phyloP scores from a whole-genome alignment of 2,329 filamentous ascomycete species.

The Xylaria sp. region DNA sequence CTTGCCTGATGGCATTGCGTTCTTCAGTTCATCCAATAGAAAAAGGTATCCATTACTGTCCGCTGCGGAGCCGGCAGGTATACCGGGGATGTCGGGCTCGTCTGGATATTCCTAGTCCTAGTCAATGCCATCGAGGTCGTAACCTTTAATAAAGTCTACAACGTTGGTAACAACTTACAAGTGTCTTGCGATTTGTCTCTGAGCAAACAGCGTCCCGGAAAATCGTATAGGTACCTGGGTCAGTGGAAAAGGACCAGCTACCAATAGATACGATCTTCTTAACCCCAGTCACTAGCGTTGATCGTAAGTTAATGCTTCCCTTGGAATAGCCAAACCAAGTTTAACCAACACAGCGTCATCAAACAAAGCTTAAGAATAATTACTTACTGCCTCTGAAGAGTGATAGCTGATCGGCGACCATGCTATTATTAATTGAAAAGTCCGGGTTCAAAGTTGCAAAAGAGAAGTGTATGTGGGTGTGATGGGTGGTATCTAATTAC shows the following conservation, averaged over 20 bases:
- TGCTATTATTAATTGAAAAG: too few species aligned
- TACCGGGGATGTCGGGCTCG: constrained; percentile 38
- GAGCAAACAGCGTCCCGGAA: constrained; percentile 28
- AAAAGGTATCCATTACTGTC: neutral
- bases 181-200: neutral
- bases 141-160: constrained; percentile 39
- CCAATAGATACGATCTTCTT: constrained; percentile 41
- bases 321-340: constrained; percentile 33
- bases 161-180: too few species aligned
- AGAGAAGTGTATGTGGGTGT: neutral
- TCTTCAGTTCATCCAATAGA: neutral
- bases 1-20: neutral
- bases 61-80: constrained; percentile 29
- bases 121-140: constrained; percentile 50
- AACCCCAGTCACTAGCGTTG: constrained; percentile 24
- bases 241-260: constrained; percentile 40
- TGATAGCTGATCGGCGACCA: too few species aligned
- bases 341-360: too few species aligned
- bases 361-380: too few species aligned
- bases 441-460: too few species aligned
- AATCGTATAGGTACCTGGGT: constrained; percentile 38
- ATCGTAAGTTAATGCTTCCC: too few species aligned
- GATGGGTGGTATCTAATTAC: neutral
- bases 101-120: constrained; percentile 51
- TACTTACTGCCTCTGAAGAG: too few species aligned